phyloP scores from a whole-genome alignment of 2,329 filamentous ascomycete species.

The Talaromyces atroroseus region DNA sequence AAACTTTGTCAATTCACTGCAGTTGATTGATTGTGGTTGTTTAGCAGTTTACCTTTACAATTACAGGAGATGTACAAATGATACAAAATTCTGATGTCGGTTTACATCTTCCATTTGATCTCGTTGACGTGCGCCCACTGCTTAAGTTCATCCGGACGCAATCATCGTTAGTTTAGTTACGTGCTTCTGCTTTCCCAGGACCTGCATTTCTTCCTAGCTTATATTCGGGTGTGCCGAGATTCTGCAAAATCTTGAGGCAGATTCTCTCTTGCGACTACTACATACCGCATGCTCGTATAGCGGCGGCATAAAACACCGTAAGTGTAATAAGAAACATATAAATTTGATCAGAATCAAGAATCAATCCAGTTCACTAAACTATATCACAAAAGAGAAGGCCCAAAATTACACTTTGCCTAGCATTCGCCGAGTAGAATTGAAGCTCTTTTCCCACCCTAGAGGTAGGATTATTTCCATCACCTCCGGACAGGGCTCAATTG shows the following conservation, averaged over 20 bases:
- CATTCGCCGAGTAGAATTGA: not conserved
- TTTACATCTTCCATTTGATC: no score
- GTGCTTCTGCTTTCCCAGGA: no score
- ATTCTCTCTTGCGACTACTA: no score
- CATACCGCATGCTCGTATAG: no score
- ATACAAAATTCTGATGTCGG: not conserved
- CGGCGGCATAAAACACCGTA: no score
- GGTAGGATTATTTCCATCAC: not conserved
- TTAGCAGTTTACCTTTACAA: not conserved
- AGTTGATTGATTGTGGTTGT: not conserved
- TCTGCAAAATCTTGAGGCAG: no score
- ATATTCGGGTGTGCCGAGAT: no score
- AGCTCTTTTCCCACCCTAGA: not conserved
- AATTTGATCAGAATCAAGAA: not conserved
- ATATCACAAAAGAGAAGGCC: not conserved
- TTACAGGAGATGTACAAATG: not conserved
- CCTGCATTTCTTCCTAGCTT: no score
- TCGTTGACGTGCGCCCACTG: no score
- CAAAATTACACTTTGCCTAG: not conserved
- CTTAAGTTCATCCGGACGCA: no score
- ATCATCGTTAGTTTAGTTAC: no score
- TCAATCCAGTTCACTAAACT: no score
- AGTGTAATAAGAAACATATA: not conserved
- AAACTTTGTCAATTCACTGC: not conserved
- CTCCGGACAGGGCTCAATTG: not conserved